Conservation (phyloP, 345 rosid genomes). For the Conringia planisiliqua region DNA sequence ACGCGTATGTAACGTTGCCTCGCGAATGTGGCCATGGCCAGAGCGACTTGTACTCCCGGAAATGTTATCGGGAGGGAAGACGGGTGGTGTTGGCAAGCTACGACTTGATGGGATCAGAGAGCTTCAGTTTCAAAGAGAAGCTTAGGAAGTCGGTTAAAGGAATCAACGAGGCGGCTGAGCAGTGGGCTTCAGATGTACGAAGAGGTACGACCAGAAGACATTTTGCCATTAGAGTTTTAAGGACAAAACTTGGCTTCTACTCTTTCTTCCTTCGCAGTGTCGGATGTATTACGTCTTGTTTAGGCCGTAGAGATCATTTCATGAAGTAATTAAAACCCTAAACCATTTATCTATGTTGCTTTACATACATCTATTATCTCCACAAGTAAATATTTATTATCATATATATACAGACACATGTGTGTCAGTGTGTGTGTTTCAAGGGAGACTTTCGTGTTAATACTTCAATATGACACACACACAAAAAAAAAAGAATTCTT, state of each 20-base stretch:
- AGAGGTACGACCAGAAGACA: constrained; percentile 28
- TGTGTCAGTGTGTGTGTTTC: background rate
- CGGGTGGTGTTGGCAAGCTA: constrained; percentile 30
- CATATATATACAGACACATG: background rate
- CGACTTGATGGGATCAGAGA: constrained; percentile 25
- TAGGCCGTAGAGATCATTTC: background rate
- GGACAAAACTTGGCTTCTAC: constrained; percentile 21
- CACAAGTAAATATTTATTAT: background rate
- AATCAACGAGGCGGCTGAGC: constrained; percentile 15
- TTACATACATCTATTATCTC: background rate
- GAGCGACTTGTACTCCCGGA: background rate
- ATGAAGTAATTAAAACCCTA: background rate
- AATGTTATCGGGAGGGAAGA: constrained; percentile 27
- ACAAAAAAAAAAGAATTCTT: too few relatives aligned
- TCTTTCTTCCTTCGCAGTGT: constrained; percentile 20
- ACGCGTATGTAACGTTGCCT: constrained; percentile 6
- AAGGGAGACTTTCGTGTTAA: background rate
- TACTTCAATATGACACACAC: background rate
- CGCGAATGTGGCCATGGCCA: constrained; percentile 18
- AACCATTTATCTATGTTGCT: background rate
- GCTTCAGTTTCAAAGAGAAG: constrained; percentile 24
- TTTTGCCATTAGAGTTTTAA: constrained; percentile 32
- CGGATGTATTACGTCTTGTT: constrained; percentile 11
- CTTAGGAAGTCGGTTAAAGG: constrained; percentile 26
- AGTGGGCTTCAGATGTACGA: constrained; percentile 18